Conservation (phyloP, 2,329 filamentous ascomycete genomes). For the Neobulgaria alba region DNA sequence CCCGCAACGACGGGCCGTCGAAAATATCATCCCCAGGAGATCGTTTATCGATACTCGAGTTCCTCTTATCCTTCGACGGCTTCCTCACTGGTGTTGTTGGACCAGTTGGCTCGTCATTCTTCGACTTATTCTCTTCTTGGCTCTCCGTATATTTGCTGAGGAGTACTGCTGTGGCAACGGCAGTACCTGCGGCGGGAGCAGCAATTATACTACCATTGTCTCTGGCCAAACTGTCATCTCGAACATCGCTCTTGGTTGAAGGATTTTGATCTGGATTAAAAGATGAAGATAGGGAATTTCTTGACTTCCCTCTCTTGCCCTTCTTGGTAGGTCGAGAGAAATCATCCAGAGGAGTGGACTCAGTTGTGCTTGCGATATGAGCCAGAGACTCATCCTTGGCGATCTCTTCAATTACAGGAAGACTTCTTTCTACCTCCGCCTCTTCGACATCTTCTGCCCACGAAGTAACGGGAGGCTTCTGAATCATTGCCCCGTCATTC, state of each 20-base stretch:
- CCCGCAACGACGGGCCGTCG: constrained; percentile 35
- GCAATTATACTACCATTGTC: constrained; percentile 3
- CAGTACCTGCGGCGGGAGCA: constrained; percentile 11
- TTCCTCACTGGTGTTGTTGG: constrained; percentile 25
- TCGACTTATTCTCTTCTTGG: no score
- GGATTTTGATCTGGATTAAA: constrained; percentile 4
- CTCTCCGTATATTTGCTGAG: constrained; percentile 5
- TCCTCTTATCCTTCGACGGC: constrained; percentile 32
- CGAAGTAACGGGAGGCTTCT: constrained; percentile 15
- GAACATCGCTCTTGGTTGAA: constrained; percentile 2
- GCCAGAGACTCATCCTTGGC: constrained; percentile 26
- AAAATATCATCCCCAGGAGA: constrained; percentile 35
- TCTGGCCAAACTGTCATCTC: neutral
- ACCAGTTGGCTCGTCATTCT: neutral
- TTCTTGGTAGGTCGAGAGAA: constrained; percentile 29
- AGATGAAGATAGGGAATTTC: constrained; percentile 10
- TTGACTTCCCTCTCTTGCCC: constrained; percentile 33
- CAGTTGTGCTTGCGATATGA: constrained; percentile 23
- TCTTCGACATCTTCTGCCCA: constrained; percentile 28
- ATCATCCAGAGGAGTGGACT: constrained; percentile 16
- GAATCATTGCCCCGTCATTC: constrained; percentile 5
- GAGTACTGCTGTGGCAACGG: constrained; percentile 15
- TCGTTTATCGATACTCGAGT: constrained; percentile 34
- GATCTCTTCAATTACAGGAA: constrained; percentile 24
- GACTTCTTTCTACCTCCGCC: constrained; percentile 20